phyloP scores from a whole-genome alignment of 2,329 filamentous ascomycete genomes.

The Aspergillus pseudoviridinutans region DNA sequence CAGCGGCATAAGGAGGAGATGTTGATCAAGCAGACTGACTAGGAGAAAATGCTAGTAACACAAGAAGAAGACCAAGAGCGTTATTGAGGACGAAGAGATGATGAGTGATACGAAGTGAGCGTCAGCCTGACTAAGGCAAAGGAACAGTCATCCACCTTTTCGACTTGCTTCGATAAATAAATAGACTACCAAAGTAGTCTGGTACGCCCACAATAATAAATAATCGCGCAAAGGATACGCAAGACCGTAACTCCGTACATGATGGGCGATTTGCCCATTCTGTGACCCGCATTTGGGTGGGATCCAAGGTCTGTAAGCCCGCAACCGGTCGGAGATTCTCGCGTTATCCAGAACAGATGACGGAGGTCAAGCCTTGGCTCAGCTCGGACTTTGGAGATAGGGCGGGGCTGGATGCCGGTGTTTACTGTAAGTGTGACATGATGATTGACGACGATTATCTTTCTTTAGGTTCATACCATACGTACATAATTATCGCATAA shows the following conservation, averaged over 20 bases:
- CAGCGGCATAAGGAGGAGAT: slow-evolving; percentile 50
- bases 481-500: no score
- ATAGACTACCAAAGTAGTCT: not conserved
- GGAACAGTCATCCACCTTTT: not conserved
- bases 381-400: not conserved
- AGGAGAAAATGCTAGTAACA: not conserved
- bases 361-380: not conserved
- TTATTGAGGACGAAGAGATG: not conserved
- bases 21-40: not conserved
- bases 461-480: no score
- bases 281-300: not conserved
- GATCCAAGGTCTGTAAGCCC: not conserved
- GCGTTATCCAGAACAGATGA: not conserved
- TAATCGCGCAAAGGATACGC: not conserved
- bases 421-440: no score
- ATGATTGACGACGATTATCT: no score
- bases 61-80: not conserved
- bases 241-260: not conserved
- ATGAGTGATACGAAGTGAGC: not conserved
- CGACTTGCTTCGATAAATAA: not conserved
- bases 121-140: not conserved
- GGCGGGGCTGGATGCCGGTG: no score
- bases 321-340: not conserved
- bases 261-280: not conserved
- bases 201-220: not conserved